Percentiles rank a stretch among this genome's conserved stretches.
phyloP scores from a whole-genome alignment of 106 monocot genomes.

The Posidonia australis region DNA sequence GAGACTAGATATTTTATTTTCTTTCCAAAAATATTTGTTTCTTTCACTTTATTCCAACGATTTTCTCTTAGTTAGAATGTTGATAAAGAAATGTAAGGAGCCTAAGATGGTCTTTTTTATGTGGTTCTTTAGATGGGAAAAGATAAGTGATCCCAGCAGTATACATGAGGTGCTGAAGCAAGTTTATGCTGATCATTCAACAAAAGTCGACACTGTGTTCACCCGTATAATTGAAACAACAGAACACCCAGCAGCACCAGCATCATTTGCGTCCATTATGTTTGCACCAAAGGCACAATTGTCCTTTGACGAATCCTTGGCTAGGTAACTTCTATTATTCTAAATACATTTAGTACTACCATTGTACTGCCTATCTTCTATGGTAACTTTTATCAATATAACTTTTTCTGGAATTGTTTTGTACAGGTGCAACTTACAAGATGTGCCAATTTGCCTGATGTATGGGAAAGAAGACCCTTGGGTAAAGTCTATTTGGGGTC shows the following conservation, averaged over 20 bases:
- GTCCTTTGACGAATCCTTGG: constrained; percentile 67
- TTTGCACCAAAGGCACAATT: constrained; percentile 63
- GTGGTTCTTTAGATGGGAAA: constrained; percentile 69
- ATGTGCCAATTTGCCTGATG: constrained; percentile 78
- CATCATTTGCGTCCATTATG: constrained; percentile 96
- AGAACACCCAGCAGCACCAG: constrained; percentile 85
- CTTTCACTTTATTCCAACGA: too few species aligned
- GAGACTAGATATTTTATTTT: too few species aligned
- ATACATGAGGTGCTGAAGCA: constrained; percentile 76
- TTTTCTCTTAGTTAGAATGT: background rate
- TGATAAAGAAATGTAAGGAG: background rate
- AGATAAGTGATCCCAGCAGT: constrained; percentile 81
- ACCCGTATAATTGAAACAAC: constrained; percentile 70
- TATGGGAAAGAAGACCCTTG: constrained; percentile 97
- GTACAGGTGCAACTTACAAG: constrained; percentile 51
- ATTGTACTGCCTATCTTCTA: background rate
- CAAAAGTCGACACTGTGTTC: constrained; percentile 79
- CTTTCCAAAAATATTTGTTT: too few species aligned
- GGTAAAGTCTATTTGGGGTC: constrained; percentile 84
- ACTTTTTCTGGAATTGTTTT: background rate
- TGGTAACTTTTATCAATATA: background rate
- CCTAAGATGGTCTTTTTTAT: constrained; percentile 1
- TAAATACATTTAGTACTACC: background rate
- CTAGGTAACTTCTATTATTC: constrained; percentile 29
- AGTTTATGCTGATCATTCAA: constrained; percentile 90